Base-by-base conservation (phyloP, 2,329 filamentous ascomycete genomes). In the Colletotrichum paranaense region DNA sequence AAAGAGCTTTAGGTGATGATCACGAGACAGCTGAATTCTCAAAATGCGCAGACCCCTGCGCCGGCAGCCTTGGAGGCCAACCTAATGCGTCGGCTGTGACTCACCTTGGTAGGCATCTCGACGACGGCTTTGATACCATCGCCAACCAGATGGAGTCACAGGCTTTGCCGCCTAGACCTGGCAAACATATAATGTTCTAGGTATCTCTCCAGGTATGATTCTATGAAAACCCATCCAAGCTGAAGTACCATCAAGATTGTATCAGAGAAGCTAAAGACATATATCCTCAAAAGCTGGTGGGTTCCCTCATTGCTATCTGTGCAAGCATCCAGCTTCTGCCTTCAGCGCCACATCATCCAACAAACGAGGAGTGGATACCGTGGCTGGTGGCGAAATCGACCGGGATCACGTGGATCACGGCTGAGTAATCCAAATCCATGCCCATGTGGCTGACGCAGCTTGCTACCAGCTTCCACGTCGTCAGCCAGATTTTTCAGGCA, bases 401-500 rank as follows among this genome's bases (percentile, higher is more conserved):
- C 52, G 35, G 26, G 30, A 22, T 52, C 68, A 74, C 72, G 72
- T 74, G 72, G 35, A 14, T 24, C 30, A 24, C 14, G 11, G 32
- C 32, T 64, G 65, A 63, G 42, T 71, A 35, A 68, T 72, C n/a
- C 49, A 38, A 24, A 5, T 22, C 16, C 5, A 19, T 19, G 38
- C 38, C 5, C 22, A 38, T 67, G 72, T 72, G 72, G 72, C 72
- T 67, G 49, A n/a, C 49, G n/a, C 38, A n/a, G 22, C 49, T 28
- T n/a, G 28, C 42, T 49, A n/a, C 42, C 56, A 59, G 60, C 56
- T 71, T 56, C 19, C 14, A 52, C 24, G 19, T 58, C 62, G 58
- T 72, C 35, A 71, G 68, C 62, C 72, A 58, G 68, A 72, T 35
- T 63, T 72, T 63, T 74, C 72, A 74, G 72, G 72, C 62, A 53